These are phyloP conservation scores for Backusella westeae DNA, from an alignment of 192 early-diverging fungal species.

Conservation along the genomic window DNA sequence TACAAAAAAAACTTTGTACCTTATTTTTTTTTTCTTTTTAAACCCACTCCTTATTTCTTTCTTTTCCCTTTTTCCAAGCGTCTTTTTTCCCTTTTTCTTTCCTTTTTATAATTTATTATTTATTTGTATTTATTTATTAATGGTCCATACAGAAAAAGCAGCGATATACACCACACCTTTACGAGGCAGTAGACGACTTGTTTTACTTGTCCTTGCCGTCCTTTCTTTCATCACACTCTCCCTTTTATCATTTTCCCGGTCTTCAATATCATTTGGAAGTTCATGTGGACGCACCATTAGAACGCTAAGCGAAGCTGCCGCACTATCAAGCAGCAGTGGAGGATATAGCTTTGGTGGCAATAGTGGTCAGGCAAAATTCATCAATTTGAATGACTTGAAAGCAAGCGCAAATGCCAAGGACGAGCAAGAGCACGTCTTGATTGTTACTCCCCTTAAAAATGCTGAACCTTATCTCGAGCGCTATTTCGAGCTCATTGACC, in stretches of 20 bases:
- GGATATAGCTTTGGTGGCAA: neutral
- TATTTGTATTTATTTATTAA: slow-evolving; percentile 6
- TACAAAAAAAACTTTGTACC: neutral
- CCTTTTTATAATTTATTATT: neutral
- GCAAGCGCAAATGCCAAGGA: slow-evolving; percentile 22
- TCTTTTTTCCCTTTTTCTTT: neutral
- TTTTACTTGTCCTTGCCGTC: neutral
- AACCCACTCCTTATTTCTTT: slow-evolving; percentile 4
- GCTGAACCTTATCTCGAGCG: slow-evolving; percentile 47
- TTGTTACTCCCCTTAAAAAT: slow-evolving; percentile 59
- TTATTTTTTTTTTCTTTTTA: neutral
- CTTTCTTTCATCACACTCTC: slow-evolving; percentile 9
- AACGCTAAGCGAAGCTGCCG: slow-evolving; percentile 8
- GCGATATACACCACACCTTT: slow-evolving; percentile 2
- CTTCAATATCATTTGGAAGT: slow-evolving; percentile 5
- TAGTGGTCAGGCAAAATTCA: slow-evolving; percentile 9
- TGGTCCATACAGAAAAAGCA: neutral
- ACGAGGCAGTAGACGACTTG: slow-evolving; percentile 7
- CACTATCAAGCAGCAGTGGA: neutral
- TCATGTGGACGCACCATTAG: slow-evolving; percentile 7
- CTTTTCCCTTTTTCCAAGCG: neutral
- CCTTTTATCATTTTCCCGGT: slow-evolving; percentile 4
- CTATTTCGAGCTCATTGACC: slow-evolving; percentile 56
- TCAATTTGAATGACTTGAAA: slow-evolving; percentile 18
- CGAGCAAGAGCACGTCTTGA: slow-evolving; percentile 36